Conservation (phyloP, 495 filamentous ascomycete genomes). For the Thozetella sp. region DNA sequence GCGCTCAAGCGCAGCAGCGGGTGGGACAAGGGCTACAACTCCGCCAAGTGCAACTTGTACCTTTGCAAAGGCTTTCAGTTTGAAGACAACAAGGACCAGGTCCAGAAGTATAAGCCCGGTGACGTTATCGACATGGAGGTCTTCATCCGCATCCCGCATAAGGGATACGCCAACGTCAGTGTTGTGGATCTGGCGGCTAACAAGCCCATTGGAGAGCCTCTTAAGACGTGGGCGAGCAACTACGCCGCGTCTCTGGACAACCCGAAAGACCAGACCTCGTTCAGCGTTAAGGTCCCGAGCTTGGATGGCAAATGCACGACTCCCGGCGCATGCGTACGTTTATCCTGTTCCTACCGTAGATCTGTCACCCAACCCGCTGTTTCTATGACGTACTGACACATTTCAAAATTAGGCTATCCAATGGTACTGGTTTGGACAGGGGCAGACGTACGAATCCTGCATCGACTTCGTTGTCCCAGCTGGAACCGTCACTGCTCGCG, state of each 20-base stretch:
- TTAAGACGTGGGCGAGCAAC: conserved; percentile 55
- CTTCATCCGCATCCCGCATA: conserved; percentile 64
- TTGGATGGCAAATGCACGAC: conserved; percentile 57
- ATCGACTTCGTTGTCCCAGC: conserved; percentile 63
- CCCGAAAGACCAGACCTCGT: conserved; percentile 61
- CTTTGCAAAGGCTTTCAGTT: conserved; percentile 76
- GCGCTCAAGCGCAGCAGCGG: conserved; percentile 60
- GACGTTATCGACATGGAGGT: conserved; percentile 61
- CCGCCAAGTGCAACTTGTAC: conserved; percentile 62
- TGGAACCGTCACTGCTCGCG: not conserved
- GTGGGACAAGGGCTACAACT: conserved; percentile 58
- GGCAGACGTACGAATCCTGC: conserved; percentile 76
- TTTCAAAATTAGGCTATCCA: conserved; percentile 54
- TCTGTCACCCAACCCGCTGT: not conserved
- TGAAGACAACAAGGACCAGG: conserved; percentile 67
- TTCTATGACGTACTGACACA: not conserved
- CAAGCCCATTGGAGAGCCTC: conserved; percentile 52
- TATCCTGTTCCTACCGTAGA: not conserved
- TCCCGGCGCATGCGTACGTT: conserved; percentile 60
- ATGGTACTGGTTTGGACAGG: conserved; percentile 67
- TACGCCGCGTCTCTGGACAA: conserved; percentile 55
- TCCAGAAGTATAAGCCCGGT: conserved; percentile 62
- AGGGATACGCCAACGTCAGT: conserved; percentile 68
- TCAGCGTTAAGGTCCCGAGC: conserved; percentile 66
- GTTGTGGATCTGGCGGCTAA: conserved; percentile 66